Conservation (phyloP, 345 rosid species). For the Cardamine chenopodiifolia region DNA sequence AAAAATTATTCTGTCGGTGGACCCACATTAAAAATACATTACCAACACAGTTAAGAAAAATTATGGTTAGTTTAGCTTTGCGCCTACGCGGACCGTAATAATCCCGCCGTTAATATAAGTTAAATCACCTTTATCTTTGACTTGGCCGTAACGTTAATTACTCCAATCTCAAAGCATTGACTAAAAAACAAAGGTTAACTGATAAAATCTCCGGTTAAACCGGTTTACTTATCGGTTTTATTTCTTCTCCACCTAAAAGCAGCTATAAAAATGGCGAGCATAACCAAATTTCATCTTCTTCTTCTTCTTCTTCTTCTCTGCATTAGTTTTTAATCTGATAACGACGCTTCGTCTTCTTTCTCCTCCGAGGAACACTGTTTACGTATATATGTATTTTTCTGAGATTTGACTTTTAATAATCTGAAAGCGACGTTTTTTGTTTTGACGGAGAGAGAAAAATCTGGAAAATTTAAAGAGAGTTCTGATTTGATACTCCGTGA, state of each 20-base stretch:
- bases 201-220: neutral
- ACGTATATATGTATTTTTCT: conserved; percentile 12
- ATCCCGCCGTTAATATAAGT: conserved; percentile 28
- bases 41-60: conserved; percentile 11
- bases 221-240: conserved; percentile 21
- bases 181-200: neutral
- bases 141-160: conserved; percentile 33
- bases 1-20: conserved; percentile 42
- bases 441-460: conserved; percentile 23
- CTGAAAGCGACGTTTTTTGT: conserved; percentile 40
- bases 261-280: conserved; percentile 26
- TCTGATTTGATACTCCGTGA: conserved; percentile 16
- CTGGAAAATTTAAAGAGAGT: neutral
- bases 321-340: conserved; percentile 34
- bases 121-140: conserved; percentile 12
- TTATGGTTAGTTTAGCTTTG: conserved; percentile 33
- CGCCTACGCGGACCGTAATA: conserved; percentile 39
- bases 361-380: conserved; percentile 18
- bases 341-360: conserved; percentile 44
- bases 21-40: conserved; percentile 4
- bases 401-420: conserved; percentile 47
- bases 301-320: conserved; percentile 5
- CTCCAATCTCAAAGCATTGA: conserved; percentile 27
- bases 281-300: neutral
- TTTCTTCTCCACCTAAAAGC: neutral